Base-by-base conservation (phyloP, 2,329 filamentous ascomycete genomes). In the Penicillium thymicola region DNA sequence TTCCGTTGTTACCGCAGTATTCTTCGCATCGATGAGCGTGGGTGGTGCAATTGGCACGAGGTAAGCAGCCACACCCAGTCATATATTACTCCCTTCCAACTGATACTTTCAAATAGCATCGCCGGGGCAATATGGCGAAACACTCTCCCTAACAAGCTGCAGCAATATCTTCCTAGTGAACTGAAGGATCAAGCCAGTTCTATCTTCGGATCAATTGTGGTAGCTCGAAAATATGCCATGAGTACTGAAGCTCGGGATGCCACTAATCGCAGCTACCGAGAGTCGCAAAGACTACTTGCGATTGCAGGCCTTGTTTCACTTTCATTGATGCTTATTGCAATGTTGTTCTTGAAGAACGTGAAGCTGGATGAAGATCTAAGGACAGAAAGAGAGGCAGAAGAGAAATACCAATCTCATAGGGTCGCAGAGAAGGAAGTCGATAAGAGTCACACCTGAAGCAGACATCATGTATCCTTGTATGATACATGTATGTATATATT, bases 51-150 rank as follows among this genome's bases (percentile, higher is more conserved):
- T 74, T 38, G 72, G 72, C 2, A 74, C 70, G 14, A 75, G 70
- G 62, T 64, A 34, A 34, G 55, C 30, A 34, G 1, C 23, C 9
- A 27, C 10, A 28, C n/a, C 28, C 5, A 23, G 10, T n/a, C 11
- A 32, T 42, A 14, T 32, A 4, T 4, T 32, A 5, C 3, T 41
- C 14, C 27, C 5, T 34, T 40, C 38, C 54, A 21, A 57, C 4
- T 4, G 6, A 14, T 28, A 2, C 14, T 38, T 44, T 16, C 10
- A 18, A 16, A 18, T 25, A 66, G 65, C 28, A 69, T 75, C 6
- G 67, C 70, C 6, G 73, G 73, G 1, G 73, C 72, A 10, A 75
- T 75, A 32, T 76, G 73, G 73, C 69, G 65, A n/a, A 67, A 57
- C 38, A 61, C 58, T 1, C 63, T 67, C 14, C 65, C 63, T 0